Percentiles rank a stretch among this genome's conserved stretches.
phyloP scores from a whole-genome alignment of 2,329 filamentous ascomycete species.

The Acephala macrosclerotiorum region DNA sequence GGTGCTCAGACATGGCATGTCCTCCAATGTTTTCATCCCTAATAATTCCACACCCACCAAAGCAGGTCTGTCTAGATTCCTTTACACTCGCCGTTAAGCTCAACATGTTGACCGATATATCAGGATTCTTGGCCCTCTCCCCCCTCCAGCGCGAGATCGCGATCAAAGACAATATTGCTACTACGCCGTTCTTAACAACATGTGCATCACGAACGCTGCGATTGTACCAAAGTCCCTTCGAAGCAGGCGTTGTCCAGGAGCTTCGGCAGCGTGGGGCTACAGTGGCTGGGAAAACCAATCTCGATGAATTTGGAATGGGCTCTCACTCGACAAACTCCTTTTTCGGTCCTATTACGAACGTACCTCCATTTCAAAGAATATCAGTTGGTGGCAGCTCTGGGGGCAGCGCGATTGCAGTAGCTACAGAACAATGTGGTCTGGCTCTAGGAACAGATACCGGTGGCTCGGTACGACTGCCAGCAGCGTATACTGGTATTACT shows the following conservation, averaged over 20 bases:
- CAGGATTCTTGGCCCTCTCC: background rate
- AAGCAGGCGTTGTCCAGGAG: conserved; percentile 79
- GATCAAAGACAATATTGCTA: conserved; percentile 82
- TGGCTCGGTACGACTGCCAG: conserved; percentile 73
- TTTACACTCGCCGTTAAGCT: background rate
- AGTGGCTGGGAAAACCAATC: conserved; percentile 83
- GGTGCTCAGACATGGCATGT: background rate
- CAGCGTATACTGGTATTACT: conserved; percentile 72
- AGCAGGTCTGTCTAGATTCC: background rate
- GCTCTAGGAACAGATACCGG: conserved; percentile 92
- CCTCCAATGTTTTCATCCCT: background rate
- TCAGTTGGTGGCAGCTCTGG: conserved; percentile 92
- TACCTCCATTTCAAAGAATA: background rate
- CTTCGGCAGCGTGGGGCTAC: conserved; percentile 67
- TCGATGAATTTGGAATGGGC: conserved; percentile 97
- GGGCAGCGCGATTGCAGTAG: conserved; percentile 88
- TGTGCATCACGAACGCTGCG: conserved; percentile 80
- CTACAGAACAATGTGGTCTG: conserved; percentile 60
- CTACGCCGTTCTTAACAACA: conserved; percentile 72
- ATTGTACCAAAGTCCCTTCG: conserved; percentile 77
- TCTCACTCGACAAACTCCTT: conserved; percentile 77
- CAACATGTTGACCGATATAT: background rate
- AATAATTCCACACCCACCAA: background rate
- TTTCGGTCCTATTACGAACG: conserved; percentile 65
- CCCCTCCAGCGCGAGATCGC: conserved; percentile 41